Evolutionary conservation across 192 early-diverging fungal genomes (phyloP).

Genomic region (Geranomyces variabilis): DNA sequence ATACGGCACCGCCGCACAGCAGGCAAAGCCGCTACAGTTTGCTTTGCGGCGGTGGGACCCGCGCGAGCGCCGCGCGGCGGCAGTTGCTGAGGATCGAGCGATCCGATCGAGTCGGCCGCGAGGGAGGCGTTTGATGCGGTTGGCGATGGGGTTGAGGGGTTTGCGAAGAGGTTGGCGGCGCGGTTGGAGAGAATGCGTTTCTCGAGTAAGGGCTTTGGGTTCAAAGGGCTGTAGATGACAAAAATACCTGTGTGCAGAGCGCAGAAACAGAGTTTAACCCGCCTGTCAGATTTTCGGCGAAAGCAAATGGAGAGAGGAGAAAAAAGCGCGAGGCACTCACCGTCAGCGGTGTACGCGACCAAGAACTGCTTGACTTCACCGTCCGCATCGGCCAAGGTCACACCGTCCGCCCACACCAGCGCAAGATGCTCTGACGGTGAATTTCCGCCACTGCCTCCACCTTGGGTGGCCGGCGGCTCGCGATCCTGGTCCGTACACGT

Average conservation of each 20-base stretch:
- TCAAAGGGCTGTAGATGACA: constrained; percentile 14
- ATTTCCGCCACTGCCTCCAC: too few species aligned
- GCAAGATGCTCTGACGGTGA: not conserved
- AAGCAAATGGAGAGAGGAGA: not conserved
- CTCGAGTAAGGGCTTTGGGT: constrained; percentile 26
- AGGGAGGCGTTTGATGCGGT: not conserved
- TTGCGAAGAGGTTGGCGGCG: not conserved
- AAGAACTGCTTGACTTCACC: constrained; percentile 1
- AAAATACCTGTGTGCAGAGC: constrained; percentile 26
- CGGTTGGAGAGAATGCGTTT: constrained; percentile 35
- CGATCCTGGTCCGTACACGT: constrained; percentile 28
- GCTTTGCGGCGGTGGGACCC: not conserved
- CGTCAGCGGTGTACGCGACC: constrained; percentile 30
- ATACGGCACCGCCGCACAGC: not conserved
- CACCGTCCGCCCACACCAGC: constrained; percentile 29
- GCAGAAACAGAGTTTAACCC: not conserved
- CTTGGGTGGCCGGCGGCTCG: not conserved
- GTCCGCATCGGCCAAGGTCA: not conserved
- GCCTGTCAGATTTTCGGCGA: not conserved
- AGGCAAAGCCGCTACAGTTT: not conserved
- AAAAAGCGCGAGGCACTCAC: not conserved
- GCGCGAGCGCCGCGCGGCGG: not conserved
- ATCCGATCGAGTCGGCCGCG: not conserved
- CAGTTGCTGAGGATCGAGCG: not conserved
- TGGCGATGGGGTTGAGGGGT: not conserved